Conservation (phyloP, 2,329 filamentous ascomycete genomes). For the Nigrospora osmanthi region DNA sequence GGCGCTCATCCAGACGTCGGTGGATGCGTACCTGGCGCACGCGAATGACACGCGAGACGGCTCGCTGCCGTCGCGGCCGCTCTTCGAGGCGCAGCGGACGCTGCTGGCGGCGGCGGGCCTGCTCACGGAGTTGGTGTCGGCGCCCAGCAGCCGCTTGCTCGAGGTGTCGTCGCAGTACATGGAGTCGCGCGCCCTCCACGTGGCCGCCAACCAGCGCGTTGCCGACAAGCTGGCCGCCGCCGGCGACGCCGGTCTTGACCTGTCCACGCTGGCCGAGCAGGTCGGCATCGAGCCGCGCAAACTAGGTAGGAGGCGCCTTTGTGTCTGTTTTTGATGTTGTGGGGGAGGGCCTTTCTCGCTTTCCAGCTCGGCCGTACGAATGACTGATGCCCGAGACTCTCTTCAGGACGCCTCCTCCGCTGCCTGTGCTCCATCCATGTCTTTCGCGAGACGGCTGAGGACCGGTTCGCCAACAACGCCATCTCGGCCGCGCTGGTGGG, state of each 20-base stretch:
- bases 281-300: slow-evolving; percentile 21
- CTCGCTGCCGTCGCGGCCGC: no score
- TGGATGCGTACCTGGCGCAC: no score
- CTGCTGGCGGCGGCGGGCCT: no score
- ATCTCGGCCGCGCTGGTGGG: slow-evolving; percentile 23
- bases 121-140: no score
- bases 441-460: slow-evolving; percentile 19
- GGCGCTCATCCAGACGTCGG: no score
- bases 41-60: no score
- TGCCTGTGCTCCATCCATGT: slow-evolving; percentile 25
- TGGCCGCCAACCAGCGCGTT: slow-evolving; percentile 22
- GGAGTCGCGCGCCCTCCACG: slow-evolving; percentile 23
- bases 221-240: slow-evolving; percentile 22
- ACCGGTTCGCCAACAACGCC: slow-evolving; percentile 25
- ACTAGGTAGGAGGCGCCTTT: slow-evolving; percentile 13
- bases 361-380: no score
- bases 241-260: slow-evolving; percentile 13
- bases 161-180: slow-evolving; percentile 24
- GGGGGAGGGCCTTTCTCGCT: no score
- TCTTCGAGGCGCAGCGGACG: no score
- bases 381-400: no score
- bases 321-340: no score
- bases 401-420: slow-evolving; percentile 24
- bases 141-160: no score
- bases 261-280: slow-evolving; percentile 13